Percentiles rank a stretch among this genome's conserved stretches.
phyloP scores from a whole-genome alignment of 768 basidiomycete genomes.

The Leccinellum albellum region DNA sequence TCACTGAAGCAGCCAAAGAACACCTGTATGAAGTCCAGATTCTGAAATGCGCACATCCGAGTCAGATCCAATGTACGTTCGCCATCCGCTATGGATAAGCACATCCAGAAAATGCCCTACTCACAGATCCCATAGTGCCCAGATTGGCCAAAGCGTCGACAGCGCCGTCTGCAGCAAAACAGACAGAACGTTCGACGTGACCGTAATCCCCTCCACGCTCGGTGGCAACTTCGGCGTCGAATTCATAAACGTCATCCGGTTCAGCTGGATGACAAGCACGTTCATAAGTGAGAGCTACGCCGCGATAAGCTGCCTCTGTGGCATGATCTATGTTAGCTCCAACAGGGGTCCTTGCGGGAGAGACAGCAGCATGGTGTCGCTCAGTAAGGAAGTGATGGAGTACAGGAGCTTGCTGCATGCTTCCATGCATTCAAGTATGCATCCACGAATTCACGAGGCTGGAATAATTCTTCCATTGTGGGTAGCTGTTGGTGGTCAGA shows the following conservation, averaged over 20 bases:
- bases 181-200: constrained; percentile 54
- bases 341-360: constrained; percentile 78
- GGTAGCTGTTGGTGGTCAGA: no score
- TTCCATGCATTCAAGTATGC: no score
- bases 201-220: constrained; percentile 48
- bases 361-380: constrained; percentile 76
- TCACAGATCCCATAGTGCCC: no score
- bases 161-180: constrained; percentile 59
- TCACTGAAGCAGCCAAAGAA: no score
- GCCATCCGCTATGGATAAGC: no score
- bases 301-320: constrained; percentile 67
- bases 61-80: no score
- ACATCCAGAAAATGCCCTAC: no score
- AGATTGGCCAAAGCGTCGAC: no score
- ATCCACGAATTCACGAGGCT: no score
- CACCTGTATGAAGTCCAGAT: no score
- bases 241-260: constrained; percentile 46
- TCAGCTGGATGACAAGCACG: constrained; percentile 77
- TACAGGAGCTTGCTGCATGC: constrained; percentile 80
- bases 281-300: constrained; percentile 83
- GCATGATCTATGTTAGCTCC: constrained; percentile 68
- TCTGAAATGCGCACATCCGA: no score
- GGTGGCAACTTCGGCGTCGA: constrained; percentile 49
- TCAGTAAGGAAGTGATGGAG: constrained; percentile 76
- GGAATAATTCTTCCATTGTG: no score